Base-by-base conservation (phyloP, 345 rosid genomes). In the Brassica juncea region DNA sequence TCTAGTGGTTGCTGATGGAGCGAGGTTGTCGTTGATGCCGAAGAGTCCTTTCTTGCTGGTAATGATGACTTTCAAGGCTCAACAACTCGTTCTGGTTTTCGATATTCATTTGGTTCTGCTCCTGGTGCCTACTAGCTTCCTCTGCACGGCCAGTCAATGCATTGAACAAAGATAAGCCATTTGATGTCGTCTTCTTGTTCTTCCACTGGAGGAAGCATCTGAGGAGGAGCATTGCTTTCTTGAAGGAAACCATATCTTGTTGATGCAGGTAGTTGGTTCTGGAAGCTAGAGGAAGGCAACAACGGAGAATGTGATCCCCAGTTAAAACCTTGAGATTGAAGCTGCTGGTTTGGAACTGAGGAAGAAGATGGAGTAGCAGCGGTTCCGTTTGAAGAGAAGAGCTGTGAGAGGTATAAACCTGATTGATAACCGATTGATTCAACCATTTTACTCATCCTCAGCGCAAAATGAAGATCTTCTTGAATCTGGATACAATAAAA, bases 401-500 rank as follows among this genome's bases (percentile, higher is more conserved):
- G 91, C 85, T 93, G 98, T 0, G 99, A 95, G 5, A 95, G 94
- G 78, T 95, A 93, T 77, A 90, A 91, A 68, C 97, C 97, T 30
- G 98, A 93, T 73, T 91, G 92, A 81, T 91, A 93, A 30, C 97
- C 98, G 1, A 95, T 86, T 15, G 99, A 91, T 82, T 95, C 99
- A 73, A 93, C 91, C 54, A 92, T 85, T 61, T 88, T 97, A 84
- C 99, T 90, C 98, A 93, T 93, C 80, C 97, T 84, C 63, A 95
- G 81, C 87, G 93, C 98, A 84, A 95, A 93, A 88, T 91, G 98
- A 63, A 95, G 97, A 75, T 95, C 99, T 86, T 95, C 99, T n/a
- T 88, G 87, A 68, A 95, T 87, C 98, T 95, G 86, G 52, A 70
- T 16, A 23, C 1, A 49, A 4, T 14, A n/a, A 10, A 64, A 74